phyloP scores from a whole-genome alignment of 345 rosid genomes.

The Geranium rotundifolium region DNA sequence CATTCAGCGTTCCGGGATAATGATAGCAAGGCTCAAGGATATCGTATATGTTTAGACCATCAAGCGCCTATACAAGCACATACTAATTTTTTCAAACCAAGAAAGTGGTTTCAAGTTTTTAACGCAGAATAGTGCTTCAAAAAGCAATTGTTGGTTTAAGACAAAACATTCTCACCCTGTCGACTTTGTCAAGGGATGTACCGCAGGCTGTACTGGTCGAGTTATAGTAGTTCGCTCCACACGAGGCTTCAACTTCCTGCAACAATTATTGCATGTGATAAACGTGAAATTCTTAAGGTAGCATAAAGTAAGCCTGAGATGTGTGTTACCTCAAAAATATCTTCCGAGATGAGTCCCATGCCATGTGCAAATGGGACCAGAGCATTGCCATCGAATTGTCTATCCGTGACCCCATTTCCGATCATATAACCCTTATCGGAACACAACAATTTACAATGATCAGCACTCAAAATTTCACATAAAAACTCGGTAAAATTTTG shows the following conservation, averaged over 20 bases:
- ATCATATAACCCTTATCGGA: conserved; percentile 27
- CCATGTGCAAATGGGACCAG: conserved; percentile 27
- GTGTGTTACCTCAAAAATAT: conserved; percentile 17
- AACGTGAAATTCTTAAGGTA: not conserved
- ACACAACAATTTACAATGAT: not conserved
- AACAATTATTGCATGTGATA: not conserved
- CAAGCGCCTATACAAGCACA: conserved; percentile 16
- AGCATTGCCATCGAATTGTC: conserved; percentile 16
- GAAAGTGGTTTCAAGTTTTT: too few species aligned
- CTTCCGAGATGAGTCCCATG: conserved; percentile 33
- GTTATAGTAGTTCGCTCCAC: conserved; percentile 24
- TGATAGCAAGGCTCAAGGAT: conserved; percentile 45
- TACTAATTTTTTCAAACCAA: not conserved
- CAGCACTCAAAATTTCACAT: not conserved
- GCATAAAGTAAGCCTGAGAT: too few species aligned
- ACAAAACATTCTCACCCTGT: conserved; percentile 12
- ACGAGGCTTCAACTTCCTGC: conserved; percentile 23
- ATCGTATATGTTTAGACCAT: conserved; percentile 27
- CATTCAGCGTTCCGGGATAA: conserved; percentile 8
- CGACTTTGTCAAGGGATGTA: conserved; percentile 8
- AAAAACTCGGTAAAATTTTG: not conserved
- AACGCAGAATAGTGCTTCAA: too few species aligned
- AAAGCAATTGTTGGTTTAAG: too few species aligned
- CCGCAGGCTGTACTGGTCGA: conserved; percentile 9
- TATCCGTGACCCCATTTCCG: conserved; percentile 28